These are phyloP conservation scores for Trametes polyzona DNA, from an alignment of 1,284 basidiomycete genomes.

Conservation along the genomic window DNA sequence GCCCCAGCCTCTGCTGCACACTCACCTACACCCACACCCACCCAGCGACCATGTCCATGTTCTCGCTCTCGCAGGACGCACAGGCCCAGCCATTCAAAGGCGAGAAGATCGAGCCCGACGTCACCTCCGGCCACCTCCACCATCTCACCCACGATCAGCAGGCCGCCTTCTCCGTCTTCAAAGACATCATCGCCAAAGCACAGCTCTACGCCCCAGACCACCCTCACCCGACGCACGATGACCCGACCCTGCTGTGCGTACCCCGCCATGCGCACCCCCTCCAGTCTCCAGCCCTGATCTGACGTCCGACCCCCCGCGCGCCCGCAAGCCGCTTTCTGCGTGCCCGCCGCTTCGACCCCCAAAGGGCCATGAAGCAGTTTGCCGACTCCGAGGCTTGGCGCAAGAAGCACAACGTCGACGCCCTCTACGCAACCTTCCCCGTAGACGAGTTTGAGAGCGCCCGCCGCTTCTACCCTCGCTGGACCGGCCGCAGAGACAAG, in stretches of 20 bases:
- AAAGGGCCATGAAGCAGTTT: slow-evolving; percentile 74
- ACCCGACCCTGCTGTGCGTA: slow-evolving; percentile 67
- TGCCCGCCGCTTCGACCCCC: slow-evolving; percentile 65
- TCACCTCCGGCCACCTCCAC: slow-evolving; percentile 55
- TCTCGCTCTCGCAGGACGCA: slow-evolving; percentile 9
- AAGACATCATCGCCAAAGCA: slow-evolving; percentile 48
- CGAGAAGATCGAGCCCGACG: slow-evolving; percentile 30
- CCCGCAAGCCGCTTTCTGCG: slow-evolving; percentile 70
- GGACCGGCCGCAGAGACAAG: slow-evolving; percentile 79
- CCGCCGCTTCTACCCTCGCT: slow-evolving; percentile 73
- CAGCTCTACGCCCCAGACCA: slow-evolving; percentile 50
- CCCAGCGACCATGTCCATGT: slow-evolving; percentile 15
- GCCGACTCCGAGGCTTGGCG: slow-evolving; percentile 67
- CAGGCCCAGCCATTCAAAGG: slow-evolving; percentile 19
- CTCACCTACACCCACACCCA: not conserved
- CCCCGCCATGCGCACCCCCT: slow-evolving; percentile 48
- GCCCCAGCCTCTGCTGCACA: not conserved
- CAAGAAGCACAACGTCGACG: slow-evolving; percentile 58
- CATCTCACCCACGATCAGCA: slow-evolving; percentile 54
- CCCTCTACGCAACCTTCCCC: slow-evolving; percentile 63
- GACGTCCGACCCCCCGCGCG: not conserved
- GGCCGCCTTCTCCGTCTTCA: slow-evolving; percentile 54
- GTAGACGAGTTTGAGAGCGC: slow-evolving; percentile 60
- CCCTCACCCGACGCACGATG: slow-evolving; percentile 58
- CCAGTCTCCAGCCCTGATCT: not conserved